These are phyloP conservation scores for Boletus tomentosulus DNA, from an alignment of 768 basidiomycete species.

Conservation along the genomic window DNA sequence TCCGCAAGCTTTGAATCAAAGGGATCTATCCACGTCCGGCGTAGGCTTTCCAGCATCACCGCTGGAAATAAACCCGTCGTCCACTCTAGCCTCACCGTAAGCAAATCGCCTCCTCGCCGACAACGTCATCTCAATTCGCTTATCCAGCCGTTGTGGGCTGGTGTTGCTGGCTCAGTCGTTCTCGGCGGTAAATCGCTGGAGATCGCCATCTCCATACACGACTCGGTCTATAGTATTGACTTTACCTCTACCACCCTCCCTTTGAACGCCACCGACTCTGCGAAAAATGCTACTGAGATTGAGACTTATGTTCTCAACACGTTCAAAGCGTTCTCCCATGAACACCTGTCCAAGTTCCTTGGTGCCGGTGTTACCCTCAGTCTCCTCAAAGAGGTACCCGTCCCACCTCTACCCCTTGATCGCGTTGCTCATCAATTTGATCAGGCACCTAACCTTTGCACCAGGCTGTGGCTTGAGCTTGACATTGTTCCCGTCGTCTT, in stretches of 20 bases:
- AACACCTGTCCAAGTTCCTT: constrained; percentile 83
- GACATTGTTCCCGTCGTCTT: constrained; percentile 84
- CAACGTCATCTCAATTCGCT: constrained; percentile 13
- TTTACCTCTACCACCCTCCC: constrained; percentile 57
- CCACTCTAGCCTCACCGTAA: constrained; percentile 61
- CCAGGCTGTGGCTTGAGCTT: constrained; percentile 76
- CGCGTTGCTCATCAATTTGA: constrained; percentile 19
- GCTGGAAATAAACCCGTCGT: constrained; percentile 50
- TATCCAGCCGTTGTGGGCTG: constrained; percentile 82
- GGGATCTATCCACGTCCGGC: constrained; percentile 56
- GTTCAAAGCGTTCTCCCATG: constrained; percentile 65
- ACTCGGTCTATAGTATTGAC: constrained; percentile 82
- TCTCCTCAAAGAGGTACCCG: constrained; percentile 62
- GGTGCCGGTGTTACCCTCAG: constrained; percentile 74
- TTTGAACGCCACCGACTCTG: constrained; percentile 46
- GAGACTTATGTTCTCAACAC: constrained; percentile 61
- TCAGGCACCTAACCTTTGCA: constrained; percentile 78
- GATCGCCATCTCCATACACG: constrained; percentile 76
- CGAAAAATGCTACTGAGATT: constrained; percentile 56
- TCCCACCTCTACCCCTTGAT: constrained; percentile 4
- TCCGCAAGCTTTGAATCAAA: constrained; percentile 68
- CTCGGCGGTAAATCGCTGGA: constrained; percentile 61
- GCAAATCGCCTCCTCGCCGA: constrained; percentile 19
- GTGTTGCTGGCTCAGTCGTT: constrained; percentile 60
- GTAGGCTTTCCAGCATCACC: constrained; percentile 62